Evolutionary conservation across 495 filamentous ascomycete genomes (phyloP).

Genomic region (Podospora conica): DNA sequence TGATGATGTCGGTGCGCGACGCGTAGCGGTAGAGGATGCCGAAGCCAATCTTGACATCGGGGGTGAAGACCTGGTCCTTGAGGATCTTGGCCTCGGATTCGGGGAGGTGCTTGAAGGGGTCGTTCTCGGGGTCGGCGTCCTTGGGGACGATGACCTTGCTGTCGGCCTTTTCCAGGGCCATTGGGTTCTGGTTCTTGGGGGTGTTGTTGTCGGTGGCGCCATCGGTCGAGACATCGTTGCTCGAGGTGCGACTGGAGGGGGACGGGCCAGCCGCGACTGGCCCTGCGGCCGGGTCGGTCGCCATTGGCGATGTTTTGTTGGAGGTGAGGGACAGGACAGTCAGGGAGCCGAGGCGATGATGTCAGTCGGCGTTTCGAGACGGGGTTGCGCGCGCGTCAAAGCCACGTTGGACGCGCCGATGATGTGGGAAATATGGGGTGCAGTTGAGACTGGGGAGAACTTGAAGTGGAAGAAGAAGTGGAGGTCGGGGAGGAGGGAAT

Average conservation of each 20-base stretch:
- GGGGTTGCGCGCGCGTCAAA: background rate
- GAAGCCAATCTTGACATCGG: conserved; percentile 57
- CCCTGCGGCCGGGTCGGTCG: background rate
- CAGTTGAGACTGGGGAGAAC: background rate
- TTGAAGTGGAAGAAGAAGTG: background rate
- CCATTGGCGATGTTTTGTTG: background rate
- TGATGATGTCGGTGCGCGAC: conserved; percentile 63
- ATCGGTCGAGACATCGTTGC: background rate
- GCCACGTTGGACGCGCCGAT: background rate
- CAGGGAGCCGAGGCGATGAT: background rate
- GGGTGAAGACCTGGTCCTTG: conserved; percentile 63
- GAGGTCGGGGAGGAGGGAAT: background rate
- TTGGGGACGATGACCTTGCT: conserved; percentile 37
- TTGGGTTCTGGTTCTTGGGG: background rate
- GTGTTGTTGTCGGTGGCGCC: background rate
- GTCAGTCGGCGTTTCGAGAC: background rate
- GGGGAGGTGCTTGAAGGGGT: conserved; percentile 51
- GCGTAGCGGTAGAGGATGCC: conserved; percentile 74
- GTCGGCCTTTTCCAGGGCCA: conserved; percentile 43
- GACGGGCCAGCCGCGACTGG: background rate
- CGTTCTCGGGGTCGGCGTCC: conserved; percentile 40
- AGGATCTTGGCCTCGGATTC: conserved; percentile 58
- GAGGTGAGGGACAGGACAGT: background rate
- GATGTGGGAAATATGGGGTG: no score
- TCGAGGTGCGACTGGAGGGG: background rate